Base-by-base conservation (phyloP, 768 basidiomycete genomes). In the Serpula lacrymans region DNA sequence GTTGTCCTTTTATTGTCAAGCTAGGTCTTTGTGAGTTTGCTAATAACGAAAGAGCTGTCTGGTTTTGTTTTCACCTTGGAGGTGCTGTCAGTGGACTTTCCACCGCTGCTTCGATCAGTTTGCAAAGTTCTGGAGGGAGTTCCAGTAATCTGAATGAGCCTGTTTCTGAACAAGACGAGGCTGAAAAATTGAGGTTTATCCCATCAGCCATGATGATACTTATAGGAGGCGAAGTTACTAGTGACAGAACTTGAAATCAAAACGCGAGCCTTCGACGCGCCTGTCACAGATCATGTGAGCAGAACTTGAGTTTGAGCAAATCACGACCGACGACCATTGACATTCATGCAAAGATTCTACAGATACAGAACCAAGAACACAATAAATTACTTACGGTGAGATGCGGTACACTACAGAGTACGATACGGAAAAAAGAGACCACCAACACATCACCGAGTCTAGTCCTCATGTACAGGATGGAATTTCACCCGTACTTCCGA, bases 1-100 rank as follows among this genome's bases (percentile, higher is more conserved):
- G 61, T 31, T 80, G 69, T 6, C 94, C 95, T 59, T 92, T 94
- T 64, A 98, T 84, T 20, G 74, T 72, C 39, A 92, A 59, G 29
- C 86, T 86, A 50, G 35, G 41, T 43, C 42, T 37, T 9, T 14
- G 23, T 39, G 16, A 50, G 17, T 13, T 27, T 6, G 13, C 12
- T 0, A n/a, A 31, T 17, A 27, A 26, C 20, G 1, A 18, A 44
- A 11, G 24, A 8, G 29, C 16, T 27, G 13, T 30, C 6, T 28
- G 11, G n/a, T 9, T 11, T 17, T 27, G 9, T 8, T 11, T 24
- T 8, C 3, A 18, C 25, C 3, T n/a, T 25, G 1, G 10, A 32
- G 16, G 9, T 6, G 5, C 42, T 50, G 42, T 38, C 50, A 61
- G 52, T 42, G 27, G 34, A 41, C 50, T 24, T 34, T 65, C 60